Base-by-base conservation (phyloP, 2,329 filamentous ascomycete genomes). In the Exophiala viscosa region DNA sequence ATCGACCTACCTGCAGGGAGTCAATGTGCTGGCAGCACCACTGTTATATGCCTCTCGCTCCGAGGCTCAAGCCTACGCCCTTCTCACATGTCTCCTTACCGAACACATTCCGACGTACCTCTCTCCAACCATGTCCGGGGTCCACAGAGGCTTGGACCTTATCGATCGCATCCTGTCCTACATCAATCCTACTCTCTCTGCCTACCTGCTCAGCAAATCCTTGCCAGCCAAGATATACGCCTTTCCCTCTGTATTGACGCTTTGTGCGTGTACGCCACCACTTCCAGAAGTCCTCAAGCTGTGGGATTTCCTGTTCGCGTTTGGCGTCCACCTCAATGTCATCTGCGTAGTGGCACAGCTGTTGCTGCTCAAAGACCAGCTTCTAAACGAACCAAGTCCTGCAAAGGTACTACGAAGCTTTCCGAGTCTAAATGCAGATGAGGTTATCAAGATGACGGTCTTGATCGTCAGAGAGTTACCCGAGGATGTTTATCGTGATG, bases 241-340 rank as follows among this genome's bases (percentile, higher is more conserved):
- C 2, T 99, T 99, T 65, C 90, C 93, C 1, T 95, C 89, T 1
- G 93, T 99, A 0, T 76, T 97, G 59, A 99, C 93, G 0, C 80
- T 99, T 45, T 96, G 90, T 66, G 93, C 93, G 20, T 97, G 93
- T 70, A 99, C 93, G 13, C 93, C 93, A 13, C 93, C 93, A 2
- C 72, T 99, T 49, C 92, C 92, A 0, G 92, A 99, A 71, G 93
- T 99, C 0, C 72, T 99, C 50, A 83, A 88, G 58, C 79, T 99
- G 2, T 99, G 93, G 93, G 93, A 99, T 69, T 99, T 99, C 63
- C 73, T 99, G 17, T 95, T 99, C 66, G 92, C 93, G 0, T 99
- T 96, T 62, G 93, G 93, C 0, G 85, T 90, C 33, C 93, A 99
- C 69, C 71, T 99, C 56, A 99, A 99, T 66, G 89, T 99, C 50